Percentiles rank a stretch among this genome's conserved stretches.
Conservation (phyloP, 1,284 basidiomycete species). For the Neonothopanus nambi region DNA sequence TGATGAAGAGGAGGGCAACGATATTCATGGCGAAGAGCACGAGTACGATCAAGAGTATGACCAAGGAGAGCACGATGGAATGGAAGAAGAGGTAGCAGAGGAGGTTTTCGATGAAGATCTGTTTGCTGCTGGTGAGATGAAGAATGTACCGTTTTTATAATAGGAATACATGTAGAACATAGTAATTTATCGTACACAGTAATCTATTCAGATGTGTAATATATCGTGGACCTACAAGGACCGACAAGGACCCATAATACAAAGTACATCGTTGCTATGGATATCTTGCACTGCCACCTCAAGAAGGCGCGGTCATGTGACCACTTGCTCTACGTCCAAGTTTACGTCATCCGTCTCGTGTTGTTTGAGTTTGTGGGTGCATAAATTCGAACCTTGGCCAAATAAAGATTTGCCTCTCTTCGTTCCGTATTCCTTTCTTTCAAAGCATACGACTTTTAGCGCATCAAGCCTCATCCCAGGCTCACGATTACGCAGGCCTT, state of each 20-base stretch:
- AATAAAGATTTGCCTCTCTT: conserved; percentile 9
- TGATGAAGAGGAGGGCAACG: conserved; percentile 36
- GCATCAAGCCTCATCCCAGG: conserved; percentile 4
- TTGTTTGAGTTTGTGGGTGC: not conserved
- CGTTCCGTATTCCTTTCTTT: conserved; percentile 8
- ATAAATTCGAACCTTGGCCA: conserved; percentile 7
- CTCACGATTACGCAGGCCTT: conserved; percentile 21
- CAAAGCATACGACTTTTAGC: conserved; percentile 7
- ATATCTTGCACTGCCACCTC: not conserved
- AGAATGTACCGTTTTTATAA: conserved; percentile 76
- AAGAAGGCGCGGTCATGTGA: not conserved
- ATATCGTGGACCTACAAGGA: not conserved
- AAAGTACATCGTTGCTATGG: not conserved
- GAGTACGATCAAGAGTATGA: conserved; percentile 33
- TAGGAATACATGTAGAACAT: not conserved
- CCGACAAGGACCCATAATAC: not conserved
- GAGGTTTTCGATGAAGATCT: conserved; percentile 80
- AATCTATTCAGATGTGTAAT: no score
- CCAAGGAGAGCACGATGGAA: conserved; percentile 32
- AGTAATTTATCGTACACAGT: no score
- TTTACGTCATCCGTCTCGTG: no score
- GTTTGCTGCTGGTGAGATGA: conserved; percentile 81
- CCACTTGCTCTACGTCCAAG: no score
- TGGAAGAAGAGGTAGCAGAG: conserved; percentile 53
- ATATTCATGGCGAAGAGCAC: conserved; percentile 16